A percentile compares a stretch with the other conserved stretches of the same genome.
Conservation (phyloP, 108 stramenopile species). For the Cyclotella sp. region DNA sequence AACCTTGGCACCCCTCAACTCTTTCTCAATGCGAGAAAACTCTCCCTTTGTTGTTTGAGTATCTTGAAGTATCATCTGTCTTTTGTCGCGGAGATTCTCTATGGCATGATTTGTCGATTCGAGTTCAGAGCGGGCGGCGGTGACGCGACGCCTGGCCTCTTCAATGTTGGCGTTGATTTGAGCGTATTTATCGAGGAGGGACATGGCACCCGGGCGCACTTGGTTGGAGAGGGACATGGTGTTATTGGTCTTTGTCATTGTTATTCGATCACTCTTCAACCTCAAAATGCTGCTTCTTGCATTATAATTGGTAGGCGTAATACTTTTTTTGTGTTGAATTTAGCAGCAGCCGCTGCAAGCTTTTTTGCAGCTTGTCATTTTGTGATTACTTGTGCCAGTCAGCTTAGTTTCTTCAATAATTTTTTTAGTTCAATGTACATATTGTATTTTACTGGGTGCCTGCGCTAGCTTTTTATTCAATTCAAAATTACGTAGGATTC, state of each 20-base stretch:
- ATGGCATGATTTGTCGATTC: slow-evolving; percentile 33
- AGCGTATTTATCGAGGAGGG: slow-evolving; percentile 56
- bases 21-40: slow-evolving; percentile 3
- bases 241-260: background rate
- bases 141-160: slow-evolving; percentile 37
- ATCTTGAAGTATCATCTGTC: slow-evolving; percentile 24
- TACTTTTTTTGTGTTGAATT: too few species aligned
- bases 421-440: too few species aligned
- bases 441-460: too few species aligned
- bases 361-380: too few species aligned
- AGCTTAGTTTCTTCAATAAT: too few species aligned
- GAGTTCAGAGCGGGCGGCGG: slow-evolving; percentile 23
- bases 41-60: slow-evolving; percentile 22
- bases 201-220: slow-evolving; percentile 48
- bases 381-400: too few species aligned
- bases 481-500: too few species aligned
- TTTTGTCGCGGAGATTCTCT: slow-evolving; percentile 23
- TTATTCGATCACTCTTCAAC: too few species aligned
- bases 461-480: too few species aligned
- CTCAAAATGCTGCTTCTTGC: too few species aligned
- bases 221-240: slow-evolving; percentile 11
- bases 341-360: too few species aligned
- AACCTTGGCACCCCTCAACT: slow-evolving; percentile 16
- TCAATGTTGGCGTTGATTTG: slow-evolving; percentile 53
- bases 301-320: too few species aligned